Conservation (phyloP, 2,329 filamentous ascomycete genomes). For the Curvularia verruculosa region DNA sequence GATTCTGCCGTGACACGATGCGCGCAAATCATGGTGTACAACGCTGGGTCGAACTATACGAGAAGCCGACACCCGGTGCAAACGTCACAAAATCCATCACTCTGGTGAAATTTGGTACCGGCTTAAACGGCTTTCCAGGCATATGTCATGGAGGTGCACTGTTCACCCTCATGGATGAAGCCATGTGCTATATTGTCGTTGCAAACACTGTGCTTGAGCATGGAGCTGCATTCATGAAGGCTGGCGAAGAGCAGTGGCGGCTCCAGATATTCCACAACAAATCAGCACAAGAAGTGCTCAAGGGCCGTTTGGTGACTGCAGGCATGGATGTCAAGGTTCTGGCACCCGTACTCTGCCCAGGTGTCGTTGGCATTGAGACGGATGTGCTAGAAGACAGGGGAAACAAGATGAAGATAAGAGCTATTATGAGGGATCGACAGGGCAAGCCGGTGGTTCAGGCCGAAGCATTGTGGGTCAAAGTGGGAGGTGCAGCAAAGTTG, state of each 20-base stretch:
- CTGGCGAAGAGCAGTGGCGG: conserved; percentile 12
- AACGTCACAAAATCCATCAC: conserved; percentile 21
- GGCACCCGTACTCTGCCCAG: conserved; percentile 31
- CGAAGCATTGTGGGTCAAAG: conserved; percentile 30
- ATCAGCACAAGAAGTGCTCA: conserved; percentile 21
- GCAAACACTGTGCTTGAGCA: conserved; percentile 20
- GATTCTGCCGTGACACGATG: conserved; percentile 27
- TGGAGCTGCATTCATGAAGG: conserved; percentile 11
- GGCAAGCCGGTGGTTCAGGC: conserved; percentile 29
- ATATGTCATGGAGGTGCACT: conserved; percentile 72
- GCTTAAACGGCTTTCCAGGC: conserved; percentile 68
- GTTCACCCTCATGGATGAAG: conserved; percentile 71
- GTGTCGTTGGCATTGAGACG: conserved; percentile 34
- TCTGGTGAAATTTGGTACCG: conserved; percentile 27
- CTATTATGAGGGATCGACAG: conserved; percentile 33
- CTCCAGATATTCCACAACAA: conserved; percentile 12
- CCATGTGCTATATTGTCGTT: conserved; percentile 35
- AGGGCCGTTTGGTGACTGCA: conserved; percentile 30
- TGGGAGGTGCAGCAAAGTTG: conserved; percentile 27
- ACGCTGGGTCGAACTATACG: conserved; percentile 30
- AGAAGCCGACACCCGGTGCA: conserved; percentile 23
- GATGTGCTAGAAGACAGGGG: conserved; percentile 27
- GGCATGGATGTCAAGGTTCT: conserved; percentile 31
- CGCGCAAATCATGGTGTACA: conserved; percentile 23
- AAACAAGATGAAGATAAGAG: conserved; percentile 29